Base-by-base conservation (phyloP, 768 basidiomycete species). In the Termitomyces sp. region DNA sequence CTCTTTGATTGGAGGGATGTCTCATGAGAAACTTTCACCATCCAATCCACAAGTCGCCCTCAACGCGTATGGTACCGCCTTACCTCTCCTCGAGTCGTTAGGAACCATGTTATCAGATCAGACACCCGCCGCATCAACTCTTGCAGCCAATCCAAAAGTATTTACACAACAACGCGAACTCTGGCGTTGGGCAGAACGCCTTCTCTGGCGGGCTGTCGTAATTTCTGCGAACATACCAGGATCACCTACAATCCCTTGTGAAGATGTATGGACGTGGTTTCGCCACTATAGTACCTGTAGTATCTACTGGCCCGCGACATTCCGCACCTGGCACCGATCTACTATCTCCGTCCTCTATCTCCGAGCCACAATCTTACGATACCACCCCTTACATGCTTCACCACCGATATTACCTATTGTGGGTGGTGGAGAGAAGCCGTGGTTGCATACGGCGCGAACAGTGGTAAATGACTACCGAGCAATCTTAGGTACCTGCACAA, bases 121-220 rank as follows among this genome's bases (percentile, higher is more conserved):
- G 59, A 65, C 73, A 15, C 65, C 65, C 55, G 69, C 56, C 60
- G 69, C 35, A 73, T 63, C 68, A n/a, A 79, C 79, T 58, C 80
- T 79, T 48, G 74, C 82, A 2, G 79, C 86, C 9, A 60, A 58
- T 36, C 5, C 52, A 38, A 65, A 52, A 51, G 35, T 55, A 5
- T 94, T 94, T 66, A 70, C 76, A 4, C 81, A 81, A 50, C 86
- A 90, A 58, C 88, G 90, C 7, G 95, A 98, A 67, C 79, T 96
- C 11, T 94, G 92, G 83, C 81, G 94, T 54, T 95, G 92, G 91
- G 79, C 84, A 3, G 93, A 96, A 66, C 81, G 87, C 20, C 79
- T 92, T 24, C 76, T 95, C n/a, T 90, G 91, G 78, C 84, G 95
- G n/a, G 87, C 87, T 2, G 81, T 91, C 46, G 76, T 91, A 1